Evolutionary conservation across 345 rosid species (phyloP).

Genomic region (Pseudoturritis turrita): DNA sequence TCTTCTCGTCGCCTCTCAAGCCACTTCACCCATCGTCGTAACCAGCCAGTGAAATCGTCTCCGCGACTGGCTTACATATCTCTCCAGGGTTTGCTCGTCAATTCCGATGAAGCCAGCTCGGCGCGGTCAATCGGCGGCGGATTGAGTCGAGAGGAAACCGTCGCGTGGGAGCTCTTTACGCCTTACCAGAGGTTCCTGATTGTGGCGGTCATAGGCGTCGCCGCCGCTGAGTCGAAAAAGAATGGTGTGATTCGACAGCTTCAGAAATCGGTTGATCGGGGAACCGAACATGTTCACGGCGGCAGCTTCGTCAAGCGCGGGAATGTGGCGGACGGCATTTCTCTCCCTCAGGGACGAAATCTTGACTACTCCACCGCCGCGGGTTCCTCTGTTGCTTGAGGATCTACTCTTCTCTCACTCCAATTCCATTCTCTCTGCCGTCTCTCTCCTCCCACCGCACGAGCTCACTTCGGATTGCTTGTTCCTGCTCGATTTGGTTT

Average conservation of each 20-base stretch:
- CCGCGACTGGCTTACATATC: conserved; percentile 56
- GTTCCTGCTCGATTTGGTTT: conserved; percentile 63
- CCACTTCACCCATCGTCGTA: conserved; percentile 34
- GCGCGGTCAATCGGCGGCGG: conserved; percentile 46
- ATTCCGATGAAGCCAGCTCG: conserved; percentile 70
- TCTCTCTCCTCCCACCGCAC: conserved; percentile 62
- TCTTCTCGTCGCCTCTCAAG: conserved; percentile 56
- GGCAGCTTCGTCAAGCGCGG: conserved; percentile 38
- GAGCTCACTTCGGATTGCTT: conserved; percentile 76
- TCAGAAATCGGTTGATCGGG: conserved; percentile 57
- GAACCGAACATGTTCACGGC: conserved; percentile 12
- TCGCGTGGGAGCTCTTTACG: conserved; percentile 80
- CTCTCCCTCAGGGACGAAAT: conserved; percentile 79
- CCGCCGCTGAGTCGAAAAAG: conserved; percentile 72
- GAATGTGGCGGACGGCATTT: conserved; percentile 80
- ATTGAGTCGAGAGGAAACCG: conserved; percentile 38
- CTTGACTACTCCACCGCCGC: conserved; percentile 44
- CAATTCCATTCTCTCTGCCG: conserved; percentile 49
- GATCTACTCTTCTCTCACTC: conserved; percentile 63
- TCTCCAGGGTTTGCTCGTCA: conserved; percentile 62
- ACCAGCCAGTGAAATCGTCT: conserved; percentile 39
- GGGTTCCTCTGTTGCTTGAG: conserved; percentile 51
- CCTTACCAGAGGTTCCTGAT: conserved; percentile 72
- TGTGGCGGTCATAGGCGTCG: conserved; percentile 80
- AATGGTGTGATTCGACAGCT: conserved; percentile 55